Evolutionary conservation across 805 yeast species (phyloP).

Genomic region (Scheffersomyces stipitis): DNA sequence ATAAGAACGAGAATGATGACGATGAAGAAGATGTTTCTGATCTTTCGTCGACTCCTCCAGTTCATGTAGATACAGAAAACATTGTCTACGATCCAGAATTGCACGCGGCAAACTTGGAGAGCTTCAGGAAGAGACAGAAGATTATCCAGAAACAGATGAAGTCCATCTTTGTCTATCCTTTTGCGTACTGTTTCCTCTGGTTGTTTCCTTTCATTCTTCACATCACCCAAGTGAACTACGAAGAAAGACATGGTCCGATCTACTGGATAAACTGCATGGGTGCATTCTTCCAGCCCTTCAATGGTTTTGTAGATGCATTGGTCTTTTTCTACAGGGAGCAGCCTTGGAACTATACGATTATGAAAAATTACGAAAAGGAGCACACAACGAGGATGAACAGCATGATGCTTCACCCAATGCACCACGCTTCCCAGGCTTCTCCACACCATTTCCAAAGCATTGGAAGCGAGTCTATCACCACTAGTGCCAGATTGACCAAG

Average conservation of each 20-base stretch:
- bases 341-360: conserved; percentile 65
- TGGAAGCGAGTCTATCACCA: conserved; percentile 19
- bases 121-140: conserved; percentile 61
- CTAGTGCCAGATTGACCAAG: conserved; percentile 24
- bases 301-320: conserved; percentile 72
- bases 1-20: conserved; percentile 29
- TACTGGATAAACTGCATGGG: conserved; percentile 65
- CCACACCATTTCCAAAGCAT: conserved; percentile 1
- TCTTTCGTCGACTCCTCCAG: conserved; percentile 14
- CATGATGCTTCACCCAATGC: conserved; percentile 4
- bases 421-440: conserved; percentile 1
- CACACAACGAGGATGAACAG: conserved; percentile 27
- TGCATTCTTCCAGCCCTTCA: conserved; percentile 79
- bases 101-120: conserved; percentile 59
- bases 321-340: conserved; percentile 77
- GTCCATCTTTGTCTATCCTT: conserved; percentile 79
- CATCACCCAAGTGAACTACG: conserved; percentile 53
- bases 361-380: conserved; percentile 38
- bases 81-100: conserved; percentile 37
- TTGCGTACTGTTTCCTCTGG: conserved; percentile 81
- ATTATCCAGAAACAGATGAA: conserved; percentile 76
- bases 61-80: conserved; percentile 17
- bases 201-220: conserved; percentile 72
- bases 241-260: conserved; percentile 48
- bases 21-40: conserved; percentile 19